Conservation (phyloP, 257 asterid species). For the Coffea canephora region DNA sequence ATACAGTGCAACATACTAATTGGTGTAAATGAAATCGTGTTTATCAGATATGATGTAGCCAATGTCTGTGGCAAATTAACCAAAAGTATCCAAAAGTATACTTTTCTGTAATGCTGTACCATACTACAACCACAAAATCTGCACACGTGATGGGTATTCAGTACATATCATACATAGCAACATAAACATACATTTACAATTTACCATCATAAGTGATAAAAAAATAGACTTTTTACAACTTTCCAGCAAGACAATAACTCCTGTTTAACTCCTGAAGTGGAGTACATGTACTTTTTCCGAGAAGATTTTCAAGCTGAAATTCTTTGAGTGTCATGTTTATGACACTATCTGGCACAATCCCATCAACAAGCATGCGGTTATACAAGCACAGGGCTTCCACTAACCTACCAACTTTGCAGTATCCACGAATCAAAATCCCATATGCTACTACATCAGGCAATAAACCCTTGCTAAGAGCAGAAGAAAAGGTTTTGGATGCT, state of each 20-base stretch:
- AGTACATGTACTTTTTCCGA: not conserved
- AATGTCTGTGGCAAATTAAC: not conserved
- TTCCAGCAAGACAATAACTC: not conserved
- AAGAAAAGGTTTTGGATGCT: slow-evolving; percentile 26
- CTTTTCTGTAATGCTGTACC: not conserved
- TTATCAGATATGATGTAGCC: not conserved
- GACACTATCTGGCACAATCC: slow-evolving; percentile 31
- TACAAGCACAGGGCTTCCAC: slow-evolving; percentile 34
- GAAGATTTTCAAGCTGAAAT: slow-evolving; percentile 17
- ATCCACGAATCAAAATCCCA: slow-evolving; percentile 39
- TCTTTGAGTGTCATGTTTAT: slow-evolving; percentile 23
- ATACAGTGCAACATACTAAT: not conserved
- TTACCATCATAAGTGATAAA: not conserved
- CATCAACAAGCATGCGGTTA: slow-evolving; percentile 32
- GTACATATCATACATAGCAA: not conserved
- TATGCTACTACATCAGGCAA: slow-evolving; percentile 36
- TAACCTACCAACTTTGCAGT: slow-evolving; percentile 34
- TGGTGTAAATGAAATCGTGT: not conserved
- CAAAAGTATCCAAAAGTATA: not conserved
- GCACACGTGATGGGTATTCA: not conserved
- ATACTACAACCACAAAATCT: not conserved
- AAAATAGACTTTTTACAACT: not conserved
- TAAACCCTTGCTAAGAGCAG: slow-evolving; percentile 29
- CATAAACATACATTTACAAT: not conserved
- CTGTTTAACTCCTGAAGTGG: slow-evolving; percentile 11